These are phyloP conservation scores for Coniochaeta sp. DNA, from an alignment of 2,329 filamentous ascomycete species.

Conservation along the genomic window DNA sequence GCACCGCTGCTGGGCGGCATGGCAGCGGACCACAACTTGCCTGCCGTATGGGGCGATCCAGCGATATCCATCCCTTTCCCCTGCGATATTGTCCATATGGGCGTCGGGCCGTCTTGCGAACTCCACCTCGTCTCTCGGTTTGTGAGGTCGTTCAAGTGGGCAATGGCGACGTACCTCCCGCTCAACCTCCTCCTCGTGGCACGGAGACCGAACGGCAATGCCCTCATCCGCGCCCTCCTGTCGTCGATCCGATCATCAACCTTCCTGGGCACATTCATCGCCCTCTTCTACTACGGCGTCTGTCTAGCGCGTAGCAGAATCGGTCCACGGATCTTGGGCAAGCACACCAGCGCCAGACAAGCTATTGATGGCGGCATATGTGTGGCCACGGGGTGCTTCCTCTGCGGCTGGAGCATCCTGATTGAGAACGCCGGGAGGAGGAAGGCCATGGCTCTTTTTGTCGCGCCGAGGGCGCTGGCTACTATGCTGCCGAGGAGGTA, in stretches of 20 bases:
- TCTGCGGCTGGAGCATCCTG: slow-evolving; percentile 79
- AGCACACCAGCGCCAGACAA: slow-evolving; percentile 37
- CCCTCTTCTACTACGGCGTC: slow-evolving; percentile 78
- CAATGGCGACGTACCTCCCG: slow-evolving; percentile 70
- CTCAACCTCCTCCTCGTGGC: slow-evolving; percentile 62
- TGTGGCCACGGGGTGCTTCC: slow-evolving; percentile 61
- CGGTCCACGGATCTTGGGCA: slow-evolving; percentile 61
- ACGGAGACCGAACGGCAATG: slow-evolving; percentile 36
- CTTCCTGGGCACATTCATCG: slow-evolving; percentile 72
- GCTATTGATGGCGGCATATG: slow-evolving; percentile 58
- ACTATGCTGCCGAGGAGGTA: slow-evolving; percentile 70
- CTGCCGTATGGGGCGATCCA: slow-evolving; percentile 67
- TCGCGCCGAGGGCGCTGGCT: slow-evolving; percentile 69
- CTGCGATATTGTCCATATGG: slow-evolving; percentile 81
- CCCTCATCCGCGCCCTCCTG: slow-evolving; percentile 40
- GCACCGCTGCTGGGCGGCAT: slow-evolving; percentile 61
- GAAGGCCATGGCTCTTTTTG: slow-evolving; percentile 74
- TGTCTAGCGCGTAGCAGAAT: slow-evolving; percentile 69
- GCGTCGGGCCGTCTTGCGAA: slow-evolving; percentile 66
- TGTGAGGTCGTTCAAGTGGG: slow-evolving; percentile 61
- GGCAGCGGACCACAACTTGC: slow-evolving; percentile 65
- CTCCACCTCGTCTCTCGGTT: slow-evolving; percentile 65
- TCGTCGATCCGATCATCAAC: slow-evolving; percentile 65
- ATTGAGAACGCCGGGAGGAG: slow-evolving; percentile 59
- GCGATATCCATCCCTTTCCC: slow-evolving; percentile 63